Evolutionary conservation across 495 filamentous ascomycete genomes (phyloP), one percentile per base, ranked within the genome.

Genomic region (Podospora conica): DNA sequence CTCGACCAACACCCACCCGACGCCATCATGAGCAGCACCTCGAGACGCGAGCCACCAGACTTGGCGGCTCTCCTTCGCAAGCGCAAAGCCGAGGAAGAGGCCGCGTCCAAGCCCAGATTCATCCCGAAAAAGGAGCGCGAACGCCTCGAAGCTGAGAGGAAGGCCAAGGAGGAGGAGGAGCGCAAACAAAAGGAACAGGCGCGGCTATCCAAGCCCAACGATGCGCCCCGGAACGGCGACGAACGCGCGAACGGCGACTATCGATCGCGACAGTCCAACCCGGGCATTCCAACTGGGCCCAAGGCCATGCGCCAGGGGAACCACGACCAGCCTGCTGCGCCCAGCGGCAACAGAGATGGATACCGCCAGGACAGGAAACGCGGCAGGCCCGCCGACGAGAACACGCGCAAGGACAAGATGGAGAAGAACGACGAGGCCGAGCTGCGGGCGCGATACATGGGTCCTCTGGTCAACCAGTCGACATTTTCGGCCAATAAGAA

Each of bases 401-500:
- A 84, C 54, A 89, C 90, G 70, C 83, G 86, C 64, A 76, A 80
- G 23, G 82, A 85, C 31, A 73, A 75, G 60, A 74, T 76, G 60
- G 92, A 93, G 65, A 89, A 91, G 58, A 84, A 88, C 12, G 91
- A 95, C 76, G 90, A 91, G 24, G 86, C 87, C 20, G 80, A 96
- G 66, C 87, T 93, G 58, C 84, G 90, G 64, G 87, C 92, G 57
- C 82, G 90, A 58, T 98, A 98, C 72, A 96, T 98, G 92, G 95
- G 95, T 8, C 88, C 90, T 11, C 91, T 96, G 58, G 86, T 90
- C 66, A 91, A 91, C 66, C 88, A 88, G 58, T 96, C 91, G 3
- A 97, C 87, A 28, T 96, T 97, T 73, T 96, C 92, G 0, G 92
- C 92, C 9, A 96, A 96, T 83, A 98, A 98, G 84, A 98, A 98